Base-by-base conservation (phyloP, 2,329 filamentous ascomycete genomes). In the Huntiella moniliformis region DNA sequence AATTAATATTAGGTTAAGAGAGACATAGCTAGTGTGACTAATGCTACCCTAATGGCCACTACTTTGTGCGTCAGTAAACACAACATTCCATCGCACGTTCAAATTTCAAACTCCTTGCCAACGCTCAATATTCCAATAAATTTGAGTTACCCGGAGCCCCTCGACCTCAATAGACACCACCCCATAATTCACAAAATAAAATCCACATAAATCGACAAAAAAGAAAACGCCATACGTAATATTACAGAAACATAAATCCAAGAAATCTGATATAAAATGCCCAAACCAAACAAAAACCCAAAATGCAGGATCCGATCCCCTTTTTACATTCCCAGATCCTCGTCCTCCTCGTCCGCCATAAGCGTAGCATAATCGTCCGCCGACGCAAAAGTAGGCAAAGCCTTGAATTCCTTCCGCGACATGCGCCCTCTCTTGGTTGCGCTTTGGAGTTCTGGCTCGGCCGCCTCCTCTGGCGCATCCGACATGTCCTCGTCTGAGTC, bases 341-440 rank as follows among this genome's bases (percentile, higher is more conserved):
- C 63, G 13, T 77, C 77, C 51, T 77, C 76, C 44, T 91, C 83
- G 52, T 75, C 72, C 3, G 70, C 82, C 59, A 94, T 63, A 64
- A 94, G 70, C 55, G 81, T 82, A 12, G 86, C 88, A 61, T 96
- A 98, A 59, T 96, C 91, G 46, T 96, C 91, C 31, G 73, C 81
- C 31, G 84, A 92, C 15, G 92, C 91, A 66, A 98, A 98, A 33
- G 77, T 92, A 5, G 91, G 91, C 54, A 98, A 67, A 52, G 77
- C 76, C 71, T 86, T 94, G 61, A 96, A 68, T 66, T 84, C 84
- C 70, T 79, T 85, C 65, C 73, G 79, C 65, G 82, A 83, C 58
- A 74, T 71, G 54, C 68, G 70, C 42, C 64, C 60, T 42, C 60
- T 61, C 45, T 57, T 51, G 50, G 56, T 58, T 35, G 56, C 53